A percentile compares a stretch with the other conserved stretches of the same genome.
Evolutionary conservation across 805 yeast genomes (phyloP).

Genomic region (Grigorovia jiainica): DNA sequence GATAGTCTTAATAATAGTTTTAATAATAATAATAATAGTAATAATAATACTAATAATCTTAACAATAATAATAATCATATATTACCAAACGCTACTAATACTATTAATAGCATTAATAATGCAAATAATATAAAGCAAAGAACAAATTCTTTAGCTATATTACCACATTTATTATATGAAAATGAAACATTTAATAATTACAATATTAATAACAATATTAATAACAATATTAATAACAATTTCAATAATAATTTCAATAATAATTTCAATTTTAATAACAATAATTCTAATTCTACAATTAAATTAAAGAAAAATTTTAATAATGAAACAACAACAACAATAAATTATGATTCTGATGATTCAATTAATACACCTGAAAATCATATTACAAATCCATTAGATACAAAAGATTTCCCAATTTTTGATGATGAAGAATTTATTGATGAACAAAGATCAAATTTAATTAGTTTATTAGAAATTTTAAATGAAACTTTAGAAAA

Average conservation of each 20-base stretch:
- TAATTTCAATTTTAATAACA: not conserved
- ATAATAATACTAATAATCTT: too few species aligned
- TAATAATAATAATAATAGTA: too few species aligned
- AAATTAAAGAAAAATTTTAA: not conserved
- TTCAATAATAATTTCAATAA: not conserved
- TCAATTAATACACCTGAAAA: not conserved
- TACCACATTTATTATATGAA: conserved; percentile 9
- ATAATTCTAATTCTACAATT: not conserved
- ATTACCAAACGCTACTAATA: too few species aligned
- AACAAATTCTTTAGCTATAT: conserved; percentile 14
- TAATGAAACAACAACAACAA: not conserved
- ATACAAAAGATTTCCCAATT: not conserved
- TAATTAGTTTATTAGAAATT: conserved; percentile 21
- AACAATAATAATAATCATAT: too few species aligned
- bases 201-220: not conserved
- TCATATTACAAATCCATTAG: not conserved
- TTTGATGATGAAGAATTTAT: conserved; percentile 2
- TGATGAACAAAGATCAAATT: conserved; percentile 21
- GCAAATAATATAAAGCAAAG: conserved; percentile 8
- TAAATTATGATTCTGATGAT: not conserved
- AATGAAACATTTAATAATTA: conserved; percentile 3
- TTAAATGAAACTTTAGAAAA: conserved; percentile 27
- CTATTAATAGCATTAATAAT: not conserved
- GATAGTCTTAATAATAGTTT: too few species aligned
- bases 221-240: not conserved